Evolutionary conservation across 495 filamentous ascomycete species (phyloP).

Genomic region (Hypomontagnella monticulosa): DNA sequence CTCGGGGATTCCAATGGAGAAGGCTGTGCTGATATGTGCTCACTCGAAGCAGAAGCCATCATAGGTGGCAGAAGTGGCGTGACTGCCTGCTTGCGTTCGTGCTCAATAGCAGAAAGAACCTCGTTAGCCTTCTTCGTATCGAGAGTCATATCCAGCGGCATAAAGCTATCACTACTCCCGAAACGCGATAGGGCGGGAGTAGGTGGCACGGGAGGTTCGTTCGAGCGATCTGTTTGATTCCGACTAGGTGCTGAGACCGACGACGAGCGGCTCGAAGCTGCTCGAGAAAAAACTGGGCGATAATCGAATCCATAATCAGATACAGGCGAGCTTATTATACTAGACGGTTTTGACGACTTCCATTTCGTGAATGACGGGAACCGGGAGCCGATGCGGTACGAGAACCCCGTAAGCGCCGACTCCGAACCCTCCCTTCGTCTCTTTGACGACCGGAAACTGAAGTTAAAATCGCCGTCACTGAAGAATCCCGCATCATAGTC

Average conservation of each 20-base stretch:
- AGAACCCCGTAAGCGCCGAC: conserved; percentile 68
- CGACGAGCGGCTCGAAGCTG: conserved; percentile 73
- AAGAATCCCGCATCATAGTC: conserved; percentile 71
- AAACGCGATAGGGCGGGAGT: conserved; percentile 74
- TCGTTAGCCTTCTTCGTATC: conserved; percentile 68
- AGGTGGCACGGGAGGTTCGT: conserved; percentile 66
- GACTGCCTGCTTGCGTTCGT: conserved; percentile 70
- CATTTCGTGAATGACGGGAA: conserved; percentile 78
- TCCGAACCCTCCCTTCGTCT: conserved; percentile 69
- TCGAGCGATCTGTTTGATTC: conserved; percentile 57
- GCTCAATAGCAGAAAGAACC: conserved; percentile 57
- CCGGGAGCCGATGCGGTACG: conserved; percentile 72
- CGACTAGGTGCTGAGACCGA: conserved; percentile 70
- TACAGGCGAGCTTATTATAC: conserved; percentile 56
- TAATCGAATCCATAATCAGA: conserved; percentile 58
- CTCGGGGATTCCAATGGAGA: conserved; percentile 88
- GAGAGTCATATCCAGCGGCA: conserved; percentile 56
- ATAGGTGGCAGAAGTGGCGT: conserved; percentile 87
- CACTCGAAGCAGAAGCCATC: conserved; percentile 61
- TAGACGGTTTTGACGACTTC: conserved; percentile 65
- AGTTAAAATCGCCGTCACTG: conserved; percentile 67
- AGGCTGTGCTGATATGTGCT: conserved; percentile 59
- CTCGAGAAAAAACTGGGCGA: conserved; percentile 52
- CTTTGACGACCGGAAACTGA: conserved; percentile 59
- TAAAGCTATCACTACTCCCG: conserved; percentile 63